These are phyloP conservation scores for Cryptococcus sp. DNA, from an alignment of 1,284 basidiomycete genomes.

Conservation along the genomic window DNA sequence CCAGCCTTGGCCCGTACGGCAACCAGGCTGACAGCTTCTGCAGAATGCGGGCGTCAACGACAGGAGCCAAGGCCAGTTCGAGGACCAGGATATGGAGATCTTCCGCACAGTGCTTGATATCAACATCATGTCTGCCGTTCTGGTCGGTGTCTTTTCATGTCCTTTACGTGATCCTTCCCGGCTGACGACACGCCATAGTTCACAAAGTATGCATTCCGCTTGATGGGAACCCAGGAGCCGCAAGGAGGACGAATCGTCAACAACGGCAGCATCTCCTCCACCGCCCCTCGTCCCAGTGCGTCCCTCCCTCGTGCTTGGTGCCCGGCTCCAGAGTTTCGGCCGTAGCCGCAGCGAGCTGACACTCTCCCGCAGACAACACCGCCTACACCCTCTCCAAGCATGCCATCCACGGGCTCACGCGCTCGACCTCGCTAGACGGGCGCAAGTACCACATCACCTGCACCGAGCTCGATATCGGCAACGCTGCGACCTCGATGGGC, in stretches of 20 bases:
- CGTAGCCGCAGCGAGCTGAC: constrained; percentile 35
- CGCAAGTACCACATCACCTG: constrained; percentile 67
- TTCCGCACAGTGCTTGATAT: constrained; percentile 66
- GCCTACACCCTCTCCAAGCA: constrained; percentile 76
- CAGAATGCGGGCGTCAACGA: constrained; percentile 58
- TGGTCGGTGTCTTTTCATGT: constrained; percentile 42
- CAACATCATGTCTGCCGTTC: constrained; percentile 68
- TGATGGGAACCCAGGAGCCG: constrained; percentile 70
- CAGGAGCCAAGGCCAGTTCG: constrained; percentile 53
- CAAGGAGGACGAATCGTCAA: constrained; percentile 78
- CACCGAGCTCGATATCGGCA: constrained; percentile 77
- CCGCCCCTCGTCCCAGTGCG: constrained; percentile 62
- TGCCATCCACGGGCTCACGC: constrained; percentile 70
- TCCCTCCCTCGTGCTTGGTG: neutral
- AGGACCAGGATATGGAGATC: constrained; percentile 60
- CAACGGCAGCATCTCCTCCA: constrained; percentile 73
- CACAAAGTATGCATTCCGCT: constrained; percentile 67
- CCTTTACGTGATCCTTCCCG: neutral
- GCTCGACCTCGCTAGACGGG: constrained; percentile 70
- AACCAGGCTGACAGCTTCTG: neutral
- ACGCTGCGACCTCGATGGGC: constrained; percentile 63
- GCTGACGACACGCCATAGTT: constrained; percentile 47
- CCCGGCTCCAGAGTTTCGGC: neutral
- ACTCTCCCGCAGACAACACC: constrained; percentile 8
- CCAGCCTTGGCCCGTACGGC: neutral